Evolutionary conservation across 495 filamentous ascomycete species (phyloP).

Genomic region (Ramalina peruviana): DNA sequence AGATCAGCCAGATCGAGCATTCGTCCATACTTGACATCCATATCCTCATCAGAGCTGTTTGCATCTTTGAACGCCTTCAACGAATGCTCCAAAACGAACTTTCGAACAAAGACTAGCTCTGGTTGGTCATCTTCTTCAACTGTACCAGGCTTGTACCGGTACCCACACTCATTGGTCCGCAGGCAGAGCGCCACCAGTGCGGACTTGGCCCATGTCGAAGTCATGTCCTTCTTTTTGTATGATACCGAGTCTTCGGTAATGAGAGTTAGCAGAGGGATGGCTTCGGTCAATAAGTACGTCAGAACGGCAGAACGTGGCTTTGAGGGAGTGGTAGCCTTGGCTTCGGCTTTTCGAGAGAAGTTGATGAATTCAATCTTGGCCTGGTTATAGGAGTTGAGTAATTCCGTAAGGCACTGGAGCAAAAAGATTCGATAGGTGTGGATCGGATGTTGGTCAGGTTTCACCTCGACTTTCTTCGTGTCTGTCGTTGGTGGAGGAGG

Average conservation of each 20-base stretch:
- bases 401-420: slow-evolving; percentile 81
- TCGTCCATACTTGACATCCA: slow-evolving; percentile 77
- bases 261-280: slow-evolving; percentile 68
- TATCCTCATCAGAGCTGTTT: slow-evolving; percentile 55
- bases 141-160: slow-evolving; percentile 33
- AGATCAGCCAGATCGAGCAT: slow-evolving; percentile 77
- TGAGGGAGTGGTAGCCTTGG: slow-evolving; percentile 70
- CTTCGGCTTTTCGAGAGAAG: slow-evolving; percentile 80
- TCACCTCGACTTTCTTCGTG: slow-evolving; percentile 63
- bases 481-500: slow-evolving; percentile 43
- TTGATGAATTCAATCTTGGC: slow-evolving; percentile 98
- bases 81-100: slow-evolving; percentile 87
- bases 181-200: slow-evolving; percentile 76
- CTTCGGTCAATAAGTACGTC: slow-evolving; percentile 79
- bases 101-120: slow-evolving; percentile 80
- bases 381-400: slow-evolving; percentile 85
- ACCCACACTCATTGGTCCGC: slow-evolving; percentile 61
- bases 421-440: slow-evolving; percentile 95
- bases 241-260: slow-evolving; percentile 58
- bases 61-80: slow-evolving; percentile 88
- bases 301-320: slow-evolving; percentile 87
- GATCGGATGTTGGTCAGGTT: slow-evolving; percentile 84
- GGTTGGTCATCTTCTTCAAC: slow-evolving; percentile 67
- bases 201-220: slow-evolving; percentile 69
- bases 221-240: slow-evolving; percentile 71